Evolutionary conservation across 352 stramenopile species (phyloP).

Genomic region (Phytophthora sojae): DNA sequence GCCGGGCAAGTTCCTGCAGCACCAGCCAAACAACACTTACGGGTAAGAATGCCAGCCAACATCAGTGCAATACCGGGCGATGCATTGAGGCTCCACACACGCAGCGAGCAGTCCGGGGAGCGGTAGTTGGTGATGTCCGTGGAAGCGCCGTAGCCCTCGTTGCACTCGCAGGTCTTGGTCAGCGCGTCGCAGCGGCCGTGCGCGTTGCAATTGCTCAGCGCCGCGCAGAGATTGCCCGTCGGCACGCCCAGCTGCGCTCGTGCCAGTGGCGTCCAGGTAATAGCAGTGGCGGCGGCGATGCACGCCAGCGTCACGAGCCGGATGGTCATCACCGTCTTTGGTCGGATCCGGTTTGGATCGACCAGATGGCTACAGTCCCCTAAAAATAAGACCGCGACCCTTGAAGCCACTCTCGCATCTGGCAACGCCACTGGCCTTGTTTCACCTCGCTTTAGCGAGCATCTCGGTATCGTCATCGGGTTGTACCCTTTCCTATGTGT

Average conservation of each 20-base stretch:
- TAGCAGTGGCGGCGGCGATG: neutral
- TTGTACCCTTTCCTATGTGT: neutral
- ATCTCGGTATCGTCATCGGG: too few species aligned
- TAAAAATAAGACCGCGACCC: conserved; percentile 15
- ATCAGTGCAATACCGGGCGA: neutral
- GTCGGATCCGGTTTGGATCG: neutral
- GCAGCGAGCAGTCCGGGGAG: conserved; percentile 85
- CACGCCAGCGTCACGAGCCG: neutral
- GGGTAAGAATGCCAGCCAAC: neutral
- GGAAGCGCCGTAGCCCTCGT: conserved; percentile 85
- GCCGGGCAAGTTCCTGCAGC: conserved; percentile 69
- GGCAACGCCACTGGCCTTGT: neutral
- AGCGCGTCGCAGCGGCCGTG: conserved; percentile 87
- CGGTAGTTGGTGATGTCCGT: conserved; percentile 84
- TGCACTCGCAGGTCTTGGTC: conserved; percentile 90
- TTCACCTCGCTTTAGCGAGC: neutral
- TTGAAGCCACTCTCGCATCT: conserved; percentile 4
- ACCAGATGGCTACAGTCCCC: conserved; percentile 28
- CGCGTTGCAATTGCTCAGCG: conserved; percentile 89
- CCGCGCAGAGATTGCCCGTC: conserved; percentile 77
- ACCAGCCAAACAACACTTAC: neutral
- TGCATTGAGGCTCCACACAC: conserved; percentile 25
- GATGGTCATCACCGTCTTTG: neutral
- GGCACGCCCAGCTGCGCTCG: conserved; percentile 57
- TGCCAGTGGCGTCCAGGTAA: neutral